A percentile compares a stretch with the other conserved stretches of the same genome.
Evolutionary conservation across 2,329 filamentous ascomycete genomes (phyloP).

Genomic region (Coleophoma eucalyptorum): DNA sequence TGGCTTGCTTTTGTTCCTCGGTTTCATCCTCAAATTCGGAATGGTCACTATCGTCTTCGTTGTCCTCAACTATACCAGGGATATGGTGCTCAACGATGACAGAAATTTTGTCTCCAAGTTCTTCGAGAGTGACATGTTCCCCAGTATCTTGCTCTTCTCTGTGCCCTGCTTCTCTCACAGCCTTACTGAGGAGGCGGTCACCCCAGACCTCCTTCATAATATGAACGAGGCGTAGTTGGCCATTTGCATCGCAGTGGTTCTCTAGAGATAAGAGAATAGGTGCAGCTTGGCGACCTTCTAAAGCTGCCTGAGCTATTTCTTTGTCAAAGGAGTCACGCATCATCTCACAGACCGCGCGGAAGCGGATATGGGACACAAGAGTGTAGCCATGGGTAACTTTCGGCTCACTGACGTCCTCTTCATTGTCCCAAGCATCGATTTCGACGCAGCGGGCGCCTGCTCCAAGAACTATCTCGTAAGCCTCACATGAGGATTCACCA

Average conservation of each 20-base stretch:
- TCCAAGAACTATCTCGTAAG: slow-evolving; percentile 58
- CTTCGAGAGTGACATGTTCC: slow-evolving; percentile 52
- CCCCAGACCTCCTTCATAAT: slow-evolving; percentile 65
- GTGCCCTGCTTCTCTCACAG: slow-evolving; percentile 52
- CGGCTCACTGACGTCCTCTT: slow-evolving; percentile 56
- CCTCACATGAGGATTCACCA: slow-evolving; percentile 56
- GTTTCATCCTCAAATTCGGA: slow-evolving; percentile 38
- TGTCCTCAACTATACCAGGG: slow-evolving; percentile 42
- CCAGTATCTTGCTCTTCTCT: slow-evolving; percentile 46
- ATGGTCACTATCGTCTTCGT: slow-evolving; percentile 33
- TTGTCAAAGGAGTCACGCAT: slow-evolving; percentile 59
- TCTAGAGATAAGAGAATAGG: slow-evolving; percentile 64
- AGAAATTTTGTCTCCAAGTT: slow-evolving; percentile 59
- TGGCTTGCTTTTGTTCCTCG: slow-evolving; percentile 41
- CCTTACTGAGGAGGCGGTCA: slow-evolving; percentile 53
- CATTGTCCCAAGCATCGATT: slow-evolving; percentile 70
- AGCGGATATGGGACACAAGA: slow-evolving; percentile 61
- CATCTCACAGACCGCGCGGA: slow-evolving; percentile 61
- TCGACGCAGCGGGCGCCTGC: slow-evolving; percentile 68
- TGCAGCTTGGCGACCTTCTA: slow-evolving; percentile 38
- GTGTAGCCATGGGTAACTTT: slow-evolving; percentile 71
- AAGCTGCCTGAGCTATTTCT: slow-evolving; percentile 43
- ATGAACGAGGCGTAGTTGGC: slow-evolving; percentile 56
- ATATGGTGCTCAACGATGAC: slow-evolving; percentile 68
- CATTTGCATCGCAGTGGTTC: slow-evolving; percentile 59